Percentiles rank a stretch among this genome's conserved stretches.
phyloP scores from a whole-genome alignment of 441 rosid species.

The Eruca vesicaria region DNA sequence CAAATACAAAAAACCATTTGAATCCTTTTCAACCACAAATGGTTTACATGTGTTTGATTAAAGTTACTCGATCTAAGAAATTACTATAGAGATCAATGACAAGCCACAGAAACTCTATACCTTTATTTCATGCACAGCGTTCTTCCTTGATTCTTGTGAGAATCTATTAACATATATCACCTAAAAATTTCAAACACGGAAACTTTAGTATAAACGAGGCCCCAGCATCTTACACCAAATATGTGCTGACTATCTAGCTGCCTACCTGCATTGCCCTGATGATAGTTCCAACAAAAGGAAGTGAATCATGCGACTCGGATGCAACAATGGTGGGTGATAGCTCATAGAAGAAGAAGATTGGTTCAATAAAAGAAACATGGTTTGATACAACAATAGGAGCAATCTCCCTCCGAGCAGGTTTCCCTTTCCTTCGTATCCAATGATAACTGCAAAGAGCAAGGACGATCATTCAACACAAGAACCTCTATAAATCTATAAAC shows the following conservation, averaged over 20 bases:
- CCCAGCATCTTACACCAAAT: background rate
- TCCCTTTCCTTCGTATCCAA: constrained; percentile 91
- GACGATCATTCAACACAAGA: background rate
- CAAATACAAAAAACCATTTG: constrained; percentile 49
- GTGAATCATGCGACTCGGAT: constrained; percentile 85
- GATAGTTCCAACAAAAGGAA: constrained; percentile 95
- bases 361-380: constrained; percentile 88
- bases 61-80: background rate
- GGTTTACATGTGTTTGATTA: background rate
- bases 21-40: constrained; percentile 2
- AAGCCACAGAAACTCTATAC: constrained; percentile 57
- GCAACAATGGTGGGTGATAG: constrained; percentile 95
- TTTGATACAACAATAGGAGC: constrained; percentile 95
- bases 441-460: constrained; percentile 64
- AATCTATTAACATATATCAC: constrained; percentile 97
- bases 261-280: constrained; percentile 98
- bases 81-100: background rate
- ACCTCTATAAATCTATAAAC: background rate
- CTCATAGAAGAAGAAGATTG: constrained; percentile 67
- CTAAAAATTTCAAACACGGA: constrained; percentile 37
- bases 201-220: background rate
- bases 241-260: background rate
- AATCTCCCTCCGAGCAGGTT: constrained; percentile 78
- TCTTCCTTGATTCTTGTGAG: constrained; percentile 83
- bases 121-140: constrained; percentile 91